phyloP scores from a whole-genome alignment of 2,329 filamentous ascomycete genomes.

The Scorias spongiosa region DNA sequence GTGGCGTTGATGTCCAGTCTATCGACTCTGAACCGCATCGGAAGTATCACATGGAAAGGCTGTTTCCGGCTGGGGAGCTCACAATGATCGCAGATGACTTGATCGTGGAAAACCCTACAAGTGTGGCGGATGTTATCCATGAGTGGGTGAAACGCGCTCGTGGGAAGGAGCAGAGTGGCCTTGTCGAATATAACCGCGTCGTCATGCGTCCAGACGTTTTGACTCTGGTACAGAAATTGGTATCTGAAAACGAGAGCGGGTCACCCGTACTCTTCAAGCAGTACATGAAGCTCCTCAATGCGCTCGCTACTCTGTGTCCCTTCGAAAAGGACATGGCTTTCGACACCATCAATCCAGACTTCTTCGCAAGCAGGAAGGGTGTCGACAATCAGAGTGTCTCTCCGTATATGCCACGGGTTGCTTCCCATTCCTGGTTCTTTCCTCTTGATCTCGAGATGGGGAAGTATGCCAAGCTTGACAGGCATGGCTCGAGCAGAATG shows the following conservation, averaged over 20 bases:
- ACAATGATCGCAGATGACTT: slow-evolving; percentile 30
- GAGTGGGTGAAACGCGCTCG: slow-evolving; percentile 19
- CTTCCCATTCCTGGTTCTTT: neutral
- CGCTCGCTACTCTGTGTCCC: neutral
- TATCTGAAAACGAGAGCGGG: neutral
- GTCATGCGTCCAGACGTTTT: neutral
- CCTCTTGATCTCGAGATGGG: neutral
- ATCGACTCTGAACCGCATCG: no score
- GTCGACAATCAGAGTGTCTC: neutral
- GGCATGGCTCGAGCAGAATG: neutral
- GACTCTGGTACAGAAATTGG: neutral
- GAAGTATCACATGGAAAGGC: slow-evolving; percentile 5
- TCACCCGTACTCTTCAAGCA: neutral
- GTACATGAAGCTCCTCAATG: neutral
- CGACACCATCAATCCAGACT: neutral
- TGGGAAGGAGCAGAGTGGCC: slow-evolving; percentile 4
- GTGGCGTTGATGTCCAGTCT: no score
- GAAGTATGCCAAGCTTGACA: neutral
- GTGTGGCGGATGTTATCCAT: slow-evolving; percentile 23
- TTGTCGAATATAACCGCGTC: neutral
- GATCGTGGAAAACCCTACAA: slow-evolving; percentile 23
- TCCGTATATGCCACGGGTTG: neutral
- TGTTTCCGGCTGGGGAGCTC: slow-evolving; percentile 25
- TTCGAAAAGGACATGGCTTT: neutral
- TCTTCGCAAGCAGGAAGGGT: neutral